Conservation (phyloP, 2,329 filamentous ascomycete genomes). For the Penicillium hordei region DNA sequence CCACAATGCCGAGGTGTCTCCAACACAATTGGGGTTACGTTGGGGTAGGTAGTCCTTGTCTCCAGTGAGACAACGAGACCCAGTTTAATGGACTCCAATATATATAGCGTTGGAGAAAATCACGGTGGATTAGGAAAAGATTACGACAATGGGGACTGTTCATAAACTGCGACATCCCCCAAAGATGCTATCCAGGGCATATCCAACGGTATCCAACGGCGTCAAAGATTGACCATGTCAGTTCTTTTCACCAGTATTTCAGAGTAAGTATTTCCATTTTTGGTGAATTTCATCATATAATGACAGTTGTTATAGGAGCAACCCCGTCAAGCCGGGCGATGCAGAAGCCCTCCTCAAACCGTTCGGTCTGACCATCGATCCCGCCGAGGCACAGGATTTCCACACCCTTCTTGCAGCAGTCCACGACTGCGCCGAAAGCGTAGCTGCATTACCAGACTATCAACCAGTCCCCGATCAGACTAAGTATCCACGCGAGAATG, state of each 20-base stretch:
- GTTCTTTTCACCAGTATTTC: constrained; percentile 33
- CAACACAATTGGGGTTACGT: constrained; percentile 1
- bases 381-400: constrained; percentile 47
- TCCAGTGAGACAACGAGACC: not conserved
- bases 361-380: constrained; percentile 41
- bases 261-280: constrained; percentile 15
- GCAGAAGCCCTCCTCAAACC: constrained; percentile 38
- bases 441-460: constrained; percentile 51
- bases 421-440: constrained; percentile 52
- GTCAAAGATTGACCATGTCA: constrained; percentile 21
- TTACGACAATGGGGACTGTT: not conserved
- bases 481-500: constrained; percentile 47
- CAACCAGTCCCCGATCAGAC: constrained; percentile 44
- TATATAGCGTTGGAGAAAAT: constrained; percentile 2
- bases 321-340: constrained; percentile 46
- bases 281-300: not conserved
- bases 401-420: constrained; percentile 52
- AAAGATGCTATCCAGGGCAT: not conserved
- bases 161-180: constrained; percentile 11
- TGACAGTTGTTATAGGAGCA: constrained; percentile 22
- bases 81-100: not conserved
- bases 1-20: not conserved
- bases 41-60: not conserved
- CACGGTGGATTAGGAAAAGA: constrained; percentile 1
- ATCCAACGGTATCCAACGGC: not conserved